A percentile compares a stretch with the other conserved stretches of the same genome.
These are phyloP conservation scores for Alternaria conjuncta DNA, from an alignment of 2,329 filamentous ascomycete species.

Conservation along the genomic window DNA sequence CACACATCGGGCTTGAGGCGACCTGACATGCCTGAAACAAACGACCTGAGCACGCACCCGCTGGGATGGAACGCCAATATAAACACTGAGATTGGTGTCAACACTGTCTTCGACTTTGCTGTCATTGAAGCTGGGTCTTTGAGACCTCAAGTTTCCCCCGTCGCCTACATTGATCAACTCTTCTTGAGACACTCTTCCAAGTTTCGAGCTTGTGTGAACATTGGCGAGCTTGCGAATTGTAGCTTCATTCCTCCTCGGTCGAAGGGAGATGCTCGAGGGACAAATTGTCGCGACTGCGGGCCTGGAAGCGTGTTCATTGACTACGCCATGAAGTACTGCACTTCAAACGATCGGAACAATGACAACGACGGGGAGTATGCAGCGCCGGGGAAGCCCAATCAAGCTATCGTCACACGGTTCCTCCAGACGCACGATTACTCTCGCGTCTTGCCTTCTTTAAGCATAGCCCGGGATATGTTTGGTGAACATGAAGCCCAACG, in stretches of 20 bases:
- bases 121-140: constrained; percentile 64
- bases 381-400: constrained; percentile 56
- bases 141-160: constrained; percentile 62
- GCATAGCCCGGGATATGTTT: constrained; percentile 66
- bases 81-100: constrained; percentile 62
- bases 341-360: constrained; percentile 57
- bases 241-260: constrained; percentile 64
- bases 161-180: constrained; percentile 64
- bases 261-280: constrained; percentile 45
- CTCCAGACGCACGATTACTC: constrained; percentile 58
- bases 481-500: constrained; percentile 62
- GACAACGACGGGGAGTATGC: constrained; percentile 62
- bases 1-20: constrained; percentile 59
- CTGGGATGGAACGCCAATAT: constrained; percentile 64
- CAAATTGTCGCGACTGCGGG: constrained; percentile 63
- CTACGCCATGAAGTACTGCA: constrained; percentile 62
- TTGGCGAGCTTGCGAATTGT: constrained; percentile 67
- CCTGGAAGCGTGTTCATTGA: constrained; percentile 65
- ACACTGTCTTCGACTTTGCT: constrained; percentile 65
- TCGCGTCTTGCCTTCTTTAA: constrained; percentile 59
- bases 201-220: constrained; percentile 66
- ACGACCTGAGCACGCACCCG: constrained; percentile 50
- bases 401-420: constrained; percentile 61
- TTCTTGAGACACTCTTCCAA: constrained; percentile 64
- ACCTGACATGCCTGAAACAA: constrained; percentile 23